Evolutionary conservation across 148 eudicot genomes (phyloP).

Genomic region (Amaranthus cruentus): DNA sequence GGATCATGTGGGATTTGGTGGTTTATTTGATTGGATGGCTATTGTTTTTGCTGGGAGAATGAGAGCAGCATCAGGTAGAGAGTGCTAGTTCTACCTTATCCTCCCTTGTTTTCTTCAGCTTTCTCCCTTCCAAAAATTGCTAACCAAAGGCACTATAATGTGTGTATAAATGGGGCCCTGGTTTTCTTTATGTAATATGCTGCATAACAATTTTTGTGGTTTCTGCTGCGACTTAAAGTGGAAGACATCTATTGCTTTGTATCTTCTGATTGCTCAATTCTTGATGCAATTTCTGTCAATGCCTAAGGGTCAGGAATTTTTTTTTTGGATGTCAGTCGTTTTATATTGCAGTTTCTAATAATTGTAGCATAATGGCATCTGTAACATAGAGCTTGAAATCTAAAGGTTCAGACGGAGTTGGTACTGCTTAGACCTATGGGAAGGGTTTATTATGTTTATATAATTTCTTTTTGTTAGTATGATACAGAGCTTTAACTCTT

Average conservation of each 20-base stretch:
- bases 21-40: not conserved
- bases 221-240: no score
- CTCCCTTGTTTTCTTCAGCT: not conserved
- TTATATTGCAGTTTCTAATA: not conserved
- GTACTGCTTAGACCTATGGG: not conserved
- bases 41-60: not conserved
- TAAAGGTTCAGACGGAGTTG: not conserved
- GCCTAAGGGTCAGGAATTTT: no score
- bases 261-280: no score
- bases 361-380: not conserved
- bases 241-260: not conserved
- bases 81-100: not conserved
- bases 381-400: not conserved
- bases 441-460: not conserved
- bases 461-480: not conserved
- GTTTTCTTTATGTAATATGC: no score
- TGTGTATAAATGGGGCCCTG: no score
- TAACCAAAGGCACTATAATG: no score
- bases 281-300: no score
- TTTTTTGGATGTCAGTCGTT: not conserved
- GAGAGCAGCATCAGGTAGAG: not conserved
- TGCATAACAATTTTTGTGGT: no score
- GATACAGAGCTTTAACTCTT: not conserved
- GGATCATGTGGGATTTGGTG: not conserved
- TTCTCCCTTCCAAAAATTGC: not conserved